These are phyloP conservation scores for Jimgerdemannia lactiflua DNA, from an alignment of 192 early-diverging fungal species.

Conservation along the genomic window DNA sequence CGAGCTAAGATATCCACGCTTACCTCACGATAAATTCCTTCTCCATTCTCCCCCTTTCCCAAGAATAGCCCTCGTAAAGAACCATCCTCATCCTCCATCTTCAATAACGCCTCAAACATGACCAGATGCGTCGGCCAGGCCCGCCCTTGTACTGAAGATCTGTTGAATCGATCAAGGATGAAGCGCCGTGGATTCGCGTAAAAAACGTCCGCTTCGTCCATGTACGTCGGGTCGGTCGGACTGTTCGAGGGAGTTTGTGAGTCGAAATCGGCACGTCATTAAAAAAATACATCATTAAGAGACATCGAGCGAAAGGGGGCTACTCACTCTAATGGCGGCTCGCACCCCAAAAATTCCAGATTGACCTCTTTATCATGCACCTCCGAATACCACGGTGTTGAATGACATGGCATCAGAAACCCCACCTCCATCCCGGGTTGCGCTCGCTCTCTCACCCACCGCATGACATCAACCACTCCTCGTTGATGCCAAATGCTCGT, in stretches of 20 bases:
- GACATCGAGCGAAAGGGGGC: not conserved
- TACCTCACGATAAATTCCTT: not conserved
- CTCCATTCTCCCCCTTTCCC: not conserved
- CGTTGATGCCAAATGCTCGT: slow-evolving; percentile 81
- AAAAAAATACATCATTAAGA: not conserved
- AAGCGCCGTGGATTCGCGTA: slow-evolving; percentile 67
- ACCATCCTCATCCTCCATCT: not conserved
- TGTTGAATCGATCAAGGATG: slow-evolving; percentile 18
- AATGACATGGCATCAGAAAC: slow-evolving; percentile 97
- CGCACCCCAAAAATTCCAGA: slow-evolving; percentile 90
- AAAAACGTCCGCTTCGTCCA: slow-evolving; percentile 81
- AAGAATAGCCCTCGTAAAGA: not conserved
- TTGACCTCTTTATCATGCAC: slow-evolving; percentile 60
- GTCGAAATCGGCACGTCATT: no score
- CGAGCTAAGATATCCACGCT: not conserved
- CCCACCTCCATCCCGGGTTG: slow-evolving; percentile 42
- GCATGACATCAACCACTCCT: slow-evolving; percentile 87
- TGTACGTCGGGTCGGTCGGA: slow-evolving; percentile 19
- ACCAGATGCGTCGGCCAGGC: slow-evolving; percentile 75
- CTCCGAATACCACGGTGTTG: slow-evolving; percentile 90
- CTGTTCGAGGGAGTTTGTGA: not conserved
- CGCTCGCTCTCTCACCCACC: slow-evolving; percentile 58
- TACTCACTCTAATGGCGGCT: slow-evolving; percentile 67
- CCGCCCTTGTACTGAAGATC: slow-evolving; percentile 5
- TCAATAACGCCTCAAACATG: slow-evolving; percentile 66